phyloP scores from a whole-genome alignment of 78 protist genomes.

The Isochrysis galbana region DNA sequence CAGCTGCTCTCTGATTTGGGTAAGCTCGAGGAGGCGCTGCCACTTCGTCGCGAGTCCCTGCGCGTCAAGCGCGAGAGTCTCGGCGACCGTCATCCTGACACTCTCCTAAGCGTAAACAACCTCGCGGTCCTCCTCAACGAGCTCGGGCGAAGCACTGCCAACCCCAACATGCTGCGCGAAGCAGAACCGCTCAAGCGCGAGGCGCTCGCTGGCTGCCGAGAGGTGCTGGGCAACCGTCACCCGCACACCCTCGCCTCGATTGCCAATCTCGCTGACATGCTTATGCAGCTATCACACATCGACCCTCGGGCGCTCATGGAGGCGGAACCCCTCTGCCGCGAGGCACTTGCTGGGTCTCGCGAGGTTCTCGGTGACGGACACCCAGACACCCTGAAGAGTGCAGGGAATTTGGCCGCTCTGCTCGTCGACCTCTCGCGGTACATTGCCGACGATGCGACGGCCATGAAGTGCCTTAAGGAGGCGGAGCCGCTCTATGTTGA shows the following conservation, averaged over 20 bases:
- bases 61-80: background rate
- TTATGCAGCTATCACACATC: background rate
- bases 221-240: constrained; percentile 3
- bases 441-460: background rate
- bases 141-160: background rate
- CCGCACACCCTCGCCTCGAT: constrained; percentile 14
- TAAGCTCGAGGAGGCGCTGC: constrained; percentile 6
- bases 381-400: constrained; percentile 1
- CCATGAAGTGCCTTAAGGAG: background rate
- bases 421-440: background rate
- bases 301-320: background rate
- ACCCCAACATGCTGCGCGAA: background rate
- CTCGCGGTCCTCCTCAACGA: constrained; percentile 13
- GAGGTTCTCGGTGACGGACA: constrained; percentile 4
- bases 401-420: background rate
- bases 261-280: background rate
- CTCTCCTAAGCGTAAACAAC: background rate
- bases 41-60: background rate
- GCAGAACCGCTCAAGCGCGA: constrained; percentile 21
- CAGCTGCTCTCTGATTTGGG: constrained; percentile 18
- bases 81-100: constrained; percentile 15
- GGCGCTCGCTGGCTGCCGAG: constrained; percentile 12
- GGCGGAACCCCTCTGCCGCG: constrained; percentile 18
- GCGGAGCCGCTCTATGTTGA: background rate
- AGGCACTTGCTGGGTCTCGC: background rate